Evolutionary conservation across 2,329 filamentous ascomycete genomes (phyloP).

Genomic region (Endothia cerciana): DNA sequence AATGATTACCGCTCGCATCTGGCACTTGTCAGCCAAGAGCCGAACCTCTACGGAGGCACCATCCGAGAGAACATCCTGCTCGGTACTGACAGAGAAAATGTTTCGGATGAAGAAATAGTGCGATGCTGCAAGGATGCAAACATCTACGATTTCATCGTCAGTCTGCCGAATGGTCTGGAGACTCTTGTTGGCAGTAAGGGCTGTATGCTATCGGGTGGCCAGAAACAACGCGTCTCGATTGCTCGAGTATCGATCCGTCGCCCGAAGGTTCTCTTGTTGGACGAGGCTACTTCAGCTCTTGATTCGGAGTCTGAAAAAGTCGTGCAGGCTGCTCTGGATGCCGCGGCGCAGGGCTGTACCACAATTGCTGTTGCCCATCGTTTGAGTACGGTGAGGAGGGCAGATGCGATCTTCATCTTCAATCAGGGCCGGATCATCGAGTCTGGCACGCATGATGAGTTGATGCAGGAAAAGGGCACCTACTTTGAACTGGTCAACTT

Average conservation of each 20-base stretch:
- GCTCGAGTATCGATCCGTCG: slow-evolving; percentile 57
- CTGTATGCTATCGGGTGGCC: slow-evolving; percentile 61
- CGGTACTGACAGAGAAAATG: slow-evolving; percentile 56
- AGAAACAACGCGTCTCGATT: slow-evolving; percentile 59
- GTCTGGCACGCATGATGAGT: slow-evolving; percentile 55
- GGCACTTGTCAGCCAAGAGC: slow-evolving; percentile 75
- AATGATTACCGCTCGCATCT: slow-evolving; percentile 67
- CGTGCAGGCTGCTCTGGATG: slow-evolving; percentile 70
- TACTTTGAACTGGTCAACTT: slow-evolving; percentile 63
- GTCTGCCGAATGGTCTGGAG: slow-evolving; percentile 66
- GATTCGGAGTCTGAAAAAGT: slow-evolving; percentile 64
- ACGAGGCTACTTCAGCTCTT: slow-evolving; percentile 62
- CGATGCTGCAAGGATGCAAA: slow-evolving; percentile 63
- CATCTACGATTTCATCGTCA: slow-evolving; percentile 72
- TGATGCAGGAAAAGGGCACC: slow-evolving; percentile 55
- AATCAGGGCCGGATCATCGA: slow-evolving; percentile 65
- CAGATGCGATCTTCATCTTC: slow-evolving; percentile 78
- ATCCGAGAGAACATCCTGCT: slow-evolving; percentile 72
- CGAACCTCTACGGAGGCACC: slow-evolving; percentile 70
- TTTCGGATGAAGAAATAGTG: slow-evolving; percentile 56
- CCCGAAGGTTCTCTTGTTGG: slow-evolving; percentile 57
- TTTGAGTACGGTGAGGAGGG: slow-evolving; percentile 76
- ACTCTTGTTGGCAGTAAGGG: slow-evolving; percentile 71
- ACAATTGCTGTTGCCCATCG: slow-evolving; percentile 79
- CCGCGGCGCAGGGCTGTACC: slow-evolving; percentile 61